Base-by-base conservation (phyloP, 768 basidiomycete species). In the Naganishia onofrii region DNA sequence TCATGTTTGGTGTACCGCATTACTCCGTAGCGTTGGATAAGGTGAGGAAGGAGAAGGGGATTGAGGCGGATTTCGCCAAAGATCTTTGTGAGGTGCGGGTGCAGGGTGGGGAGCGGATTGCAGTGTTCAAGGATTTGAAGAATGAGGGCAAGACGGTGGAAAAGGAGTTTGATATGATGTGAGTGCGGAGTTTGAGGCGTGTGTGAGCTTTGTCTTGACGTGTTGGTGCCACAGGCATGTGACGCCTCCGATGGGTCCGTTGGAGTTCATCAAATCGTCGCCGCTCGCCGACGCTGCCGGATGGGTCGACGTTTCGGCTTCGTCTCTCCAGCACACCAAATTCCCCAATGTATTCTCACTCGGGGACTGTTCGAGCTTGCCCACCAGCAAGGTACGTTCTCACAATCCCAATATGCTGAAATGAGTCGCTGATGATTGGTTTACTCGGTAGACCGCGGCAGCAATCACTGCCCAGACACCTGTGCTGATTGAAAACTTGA, bases 1-100 rank as follows among this genome's bases (percentile, higher is more conserved):
- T 89, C 53, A 98, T 99, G 94, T 98, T 99, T 83, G 87, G 88
- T 74, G 94, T 96, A 67, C 93, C 93, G 77, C 94, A 98, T 81
- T 99, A 98, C 82, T 89, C 91, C 3, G 90, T 94, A 72, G 91
- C 89, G 5, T 84, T 98, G 55, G 85, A 96, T 55, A 83, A 84
- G 23, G 84, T 98, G 67, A 87, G 95, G 53, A 76, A 88, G 48
- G 82, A 90, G 76, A 90, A 95, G 55, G 88, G 89, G 70, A 85
- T 98, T 68, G 88, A 86, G n/a, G 93, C 86, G 0, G 81, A 85
- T 70, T 96, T 98, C 82, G 85, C 85, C 72, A 89, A 91, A 82
- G 90, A 97, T 78, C 86, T 99, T 68, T 83, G 88, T 68, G 83
- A 89, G 42, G 81, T 99, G 70, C 88, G 94, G 80, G 76, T 84